phyloP scores from a whole-genome alignment of 805 yeast species.

The Yarrowia keelungensis region DNA sequence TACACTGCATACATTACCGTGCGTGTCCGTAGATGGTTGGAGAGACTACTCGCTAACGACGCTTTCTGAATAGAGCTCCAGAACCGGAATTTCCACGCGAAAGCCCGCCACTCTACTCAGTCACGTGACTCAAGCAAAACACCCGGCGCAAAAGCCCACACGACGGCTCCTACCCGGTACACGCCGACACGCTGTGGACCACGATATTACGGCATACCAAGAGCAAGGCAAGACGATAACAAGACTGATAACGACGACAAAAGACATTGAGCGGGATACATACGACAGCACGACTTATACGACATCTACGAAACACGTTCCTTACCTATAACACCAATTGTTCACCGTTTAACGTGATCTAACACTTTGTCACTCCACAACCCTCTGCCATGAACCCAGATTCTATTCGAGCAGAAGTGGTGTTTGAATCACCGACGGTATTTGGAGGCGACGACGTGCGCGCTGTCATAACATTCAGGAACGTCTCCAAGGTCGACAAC shows the following conservation, averaged over 20 bases:
- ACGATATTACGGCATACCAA: too few species aligned
- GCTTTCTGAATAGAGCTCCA: too few species aligned
- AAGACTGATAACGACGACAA: too few species aligned
- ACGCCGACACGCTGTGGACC: too few species aligned
- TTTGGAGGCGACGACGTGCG: constrained; percentile 53
- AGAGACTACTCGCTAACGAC: constrained; percentile 6
- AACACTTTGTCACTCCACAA: neutral
- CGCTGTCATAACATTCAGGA: constrained; percentile 49
- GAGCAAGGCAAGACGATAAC: too few species aligned
- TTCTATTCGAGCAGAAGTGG: constrained; percentile 49
- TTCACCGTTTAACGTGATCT: too few species aligned
- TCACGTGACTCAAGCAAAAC: neutral
- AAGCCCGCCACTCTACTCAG: neutral
- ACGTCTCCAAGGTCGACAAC: constrained; percentile 40
- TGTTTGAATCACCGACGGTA: constrained; percentile 50
- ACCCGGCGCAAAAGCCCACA: too few species aligned
- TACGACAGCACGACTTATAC: neutral
- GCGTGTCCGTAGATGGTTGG: constrained; percentile 16
- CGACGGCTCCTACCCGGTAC: too few species aligned
- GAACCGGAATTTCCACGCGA: neutral
- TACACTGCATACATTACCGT: constrained; percentile 26
- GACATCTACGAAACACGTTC: neutral
- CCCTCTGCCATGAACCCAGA: neutral
- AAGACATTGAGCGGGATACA: neutral
- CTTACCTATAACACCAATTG: neutral